A percentile compares a stretch with the other conserved stretches of the same genome.
These are phyloP conservation scores for Sugiyamaella smithiae DNA, from an alignment of 805 yeast species.

Conservation along the genomic window DNA sequence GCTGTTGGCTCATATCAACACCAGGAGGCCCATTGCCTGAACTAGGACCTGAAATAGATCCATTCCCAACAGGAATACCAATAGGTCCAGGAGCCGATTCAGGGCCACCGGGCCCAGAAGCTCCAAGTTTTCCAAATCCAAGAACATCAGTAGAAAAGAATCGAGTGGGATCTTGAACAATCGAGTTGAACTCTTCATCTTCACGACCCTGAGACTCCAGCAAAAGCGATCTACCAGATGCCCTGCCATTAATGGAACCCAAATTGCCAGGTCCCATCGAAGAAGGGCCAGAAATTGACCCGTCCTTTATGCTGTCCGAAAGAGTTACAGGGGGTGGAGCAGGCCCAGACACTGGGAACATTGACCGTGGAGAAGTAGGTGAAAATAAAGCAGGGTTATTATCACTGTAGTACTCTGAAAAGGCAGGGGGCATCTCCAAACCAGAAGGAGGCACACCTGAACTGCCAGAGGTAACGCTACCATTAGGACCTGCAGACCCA, in stretches of 20 bases:
- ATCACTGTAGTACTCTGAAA: slow-evolving; percentile 13
- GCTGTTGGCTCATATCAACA: background rate
- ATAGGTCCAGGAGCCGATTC: background rate
- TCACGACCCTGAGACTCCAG: slow-evolving; percentile 32
- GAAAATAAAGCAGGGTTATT: slow-evolving; percentile 20
- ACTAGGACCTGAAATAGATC: too few relatives aligned
- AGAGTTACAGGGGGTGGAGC: slow-evolving; percentile 8
- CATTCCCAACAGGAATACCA: background rate
- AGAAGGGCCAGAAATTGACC: slow-evolving; percentile 1
- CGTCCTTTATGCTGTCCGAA: background rate
- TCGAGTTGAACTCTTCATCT: slow-evolving; percentile 31
- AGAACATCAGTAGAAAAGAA: slow-evolving; percentile 22
- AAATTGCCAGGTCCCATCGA: background rate
- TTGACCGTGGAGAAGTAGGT: slow-evolving; percentile 27
- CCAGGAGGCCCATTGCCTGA: background rate
- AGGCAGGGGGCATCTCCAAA: slow-evolving; percentile 19
- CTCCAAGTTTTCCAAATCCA: background rate
- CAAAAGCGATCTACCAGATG: slow-evolving; percentile 31
- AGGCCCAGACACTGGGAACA: slow-evolving; percentile 20
- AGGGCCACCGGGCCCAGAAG: background rate
- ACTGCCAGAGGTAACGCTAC: slow-evolving; percentile 6
- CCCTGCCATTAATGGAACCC: slow-evolving; percentile 7
- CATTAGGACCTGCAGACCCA: background rate
- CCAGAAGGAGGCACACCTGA: slow-evolving; percentile 2
- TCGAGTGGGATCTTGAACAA: slow-evolving; percentile 31